A percentile compares a stretch with the other conserved stretches of the same genome.
Conservation (phyloP, 2,329 filamentous ascomycete genomes). For the Fusarium beomiforme region DNA sequence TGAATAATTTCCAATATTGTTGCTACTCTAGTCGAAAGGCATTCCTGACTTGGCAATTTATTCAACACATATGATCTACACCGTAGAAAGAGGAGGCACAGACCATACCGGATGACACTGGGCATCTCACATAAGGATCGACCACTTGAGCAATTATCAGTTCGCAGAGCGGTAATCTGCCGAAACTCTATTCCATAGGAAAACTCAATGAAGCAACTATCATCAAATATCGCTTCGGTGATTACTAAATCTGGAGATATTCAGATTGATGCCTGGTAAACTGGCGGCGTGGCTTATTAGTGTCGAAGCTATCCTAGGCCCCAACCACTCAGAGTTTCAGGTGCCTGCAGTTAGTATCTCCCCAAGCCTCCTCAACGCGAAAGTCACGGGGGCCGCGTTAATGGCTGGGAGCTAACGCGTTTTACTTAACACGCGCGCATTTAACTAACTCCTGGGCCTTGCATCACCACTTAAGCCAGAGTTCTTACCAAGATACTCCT, state of each 20-base stretch:
- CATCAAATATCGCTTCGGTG: not conserved
- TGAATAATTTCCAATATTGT: not conserved
- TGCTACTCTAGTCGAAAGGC: not conserved
- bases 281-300: conserved; percentile 29
- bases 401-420: conserved; percentile 35
- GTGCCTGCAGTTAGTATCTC: conserved; percentile 1
- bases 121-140: not conserved
- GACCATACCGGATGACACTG: not conserved
- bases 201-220: not conserved
- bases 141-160: not conserved
- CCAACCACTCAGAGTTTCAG: conserved; percentile 32
- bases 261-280: not conserved
- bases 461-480: conserved; percentile 30
- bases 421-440: conserved; percentile 29
- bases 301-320: conserved; percentile 18
- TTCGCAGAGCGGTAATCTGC: not conserved
- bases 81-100: not conserved
- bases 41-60: too few species aligned
- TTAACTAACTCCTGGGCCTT: conserved; percentile 24
- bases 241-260: not conserved
- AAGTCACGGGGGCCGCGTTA: conserved; percentile 39
- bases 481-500: conserved; percentile 13
- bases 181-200: not conserved
- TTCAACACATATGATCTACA: not conserved
- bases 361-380: conserved; percentile 29